Base-by-base conservation (phyloP, 305 asterid species). In the Ruellia speciosa region DNA sequence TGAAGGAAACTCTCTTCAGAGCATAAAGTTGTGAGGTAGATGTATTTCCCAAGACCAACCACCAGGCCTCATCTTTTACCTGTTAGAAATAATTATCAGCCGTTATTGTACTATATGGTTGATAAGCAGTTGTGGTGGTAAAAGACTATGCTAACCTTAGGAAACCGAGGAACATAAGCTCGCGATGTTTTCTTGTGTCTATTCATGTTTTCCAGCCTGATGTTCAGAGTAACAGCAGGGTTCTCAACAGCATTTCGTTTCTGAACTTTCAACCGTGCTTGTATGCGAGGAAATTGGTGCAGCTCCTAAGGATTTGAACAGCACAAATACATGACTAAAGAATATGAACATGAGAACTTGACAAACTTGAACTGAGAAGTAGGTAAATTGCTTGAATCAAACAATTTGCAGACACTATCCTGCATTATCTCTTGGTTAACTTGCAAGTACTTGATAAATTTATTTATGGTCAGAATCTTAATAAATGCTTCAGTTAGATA, bases 41-140 rank as follows among this genome's bases (percentile, higher is more conserved):
- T 59, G 83, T 77, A 68, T 81, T 87, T 65, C 88, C 88, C 49
- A 90, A 84, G 68, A 90, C 75, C 79, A 87, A 73, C 98, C 98
- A 87, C 98, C 98, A 90, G 16, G 95, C 95, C 76, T 90, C 98
- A 53, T 87, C 87, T 87, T 90, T 90, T 52, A 83, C 78, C 98
- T 90, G 86, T 54, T 41, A 49, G 40, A 39, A 49, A 46, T 56
- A 47, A 14, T 56, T 52, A 54, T 77, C 59, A 68, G 65, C 64
- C 28, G 56, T 66, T 37, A 37, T 57, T 59, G 41, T 50, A 48
- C 65, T 58, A 53, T 24, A 62, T 28, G 40, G 31, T 61, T 34
- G 34, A 33, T 65, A 35, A 57, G 59, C 37, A 48, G 15, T n/a
- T n/a, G n/a, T 11, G 46, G 51, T 15, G 62, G 50, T 55, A 58